Evolutionary conservation across 208 protist genomes (phyloP), one percentile per base, ranked within the genome.

Genomic region (Willaertia magna): DNA sequence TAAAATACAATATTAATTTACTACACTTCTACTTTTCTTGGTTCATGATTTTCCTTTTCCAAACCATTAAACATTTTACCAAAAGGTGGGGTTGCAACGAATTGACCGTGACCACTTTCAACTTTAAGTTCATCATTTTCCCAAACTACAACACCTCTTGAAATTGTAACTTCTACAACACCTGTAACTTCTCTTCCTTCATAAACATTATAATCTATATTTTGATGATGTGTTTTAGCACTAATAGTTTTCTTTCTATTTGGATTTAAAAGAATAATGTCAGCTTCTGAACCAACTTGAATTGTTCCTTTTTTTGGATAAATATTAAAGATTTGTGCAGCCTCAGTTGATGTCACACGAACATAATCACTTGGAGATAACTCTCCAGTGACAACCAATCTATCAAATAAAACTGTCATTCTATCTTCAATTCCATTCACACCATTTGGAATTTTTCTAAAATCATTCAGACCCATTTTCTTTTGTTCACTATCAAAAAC

Each of bases 401-500:
- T 92, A 16, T 90, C 85, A 90, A 89, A 94, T 30, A 94, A 85
- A 42, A 93, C 86, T 4, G 88, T 83, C 92, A 94, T 94, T 79
- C 92, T 79, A 76, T 94, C 92, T 67, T 94, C 91, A 22, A 93
- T 85, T 42, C 92, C 92, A 82, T 92, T 93, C 4, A 93, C 55
- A 74, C 90, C 91, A 83, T 94, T 93, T 47, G 92, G 91, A 86
- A 94, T 94, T 55, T 90, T 90, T 16, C 84, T 92, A 55, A 94
- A 94, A 85, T 93, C 91, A 78, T 92, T 90, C 76, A 93, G 92
- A 55, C 92, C 92, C 49, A 94, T 59, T 11, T 89, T 90, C 76
- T 94, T 94, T 87, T 94, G 92, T 39, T 93, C 84, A 6, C 85
- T 87, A 76, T 91, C 91, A 75, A 94, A 94, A 6, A 91, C 92